phyloP scores from a whole-genome alignment of 163 green algal genomes.

The Scenedesmus sp. region DNA sequence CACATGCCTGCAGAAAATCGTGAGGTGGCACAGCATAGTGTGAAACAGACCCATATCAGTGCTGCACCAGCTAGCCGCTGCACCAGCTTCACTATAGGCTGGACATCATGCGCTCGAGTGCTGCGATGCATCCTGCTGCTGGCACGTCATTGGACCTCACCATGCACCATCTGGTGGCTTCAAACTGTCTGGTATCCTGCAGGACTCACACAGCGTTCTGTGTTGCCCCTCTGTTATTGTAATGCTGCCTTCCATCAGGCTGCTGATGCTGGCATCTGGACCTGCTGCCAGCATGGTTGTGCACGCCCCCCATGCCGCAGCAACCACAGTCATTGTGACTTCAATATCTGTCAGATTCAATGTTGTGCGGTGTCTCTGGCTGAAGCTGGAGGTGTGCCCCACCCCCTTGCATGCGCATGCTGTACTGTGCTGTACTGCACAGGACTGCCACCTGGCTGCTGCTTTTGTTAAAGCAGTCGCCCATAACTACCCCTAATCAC shows the following conservation, averaged over 20 bases:
- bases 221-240: not conserved
- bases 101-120: too few relatives aligned
- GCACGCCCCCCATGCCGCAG: not conserved
- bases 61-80: too few relatives aligned
- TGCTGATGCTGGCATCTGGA: not conserved
- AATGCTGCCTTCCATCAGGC: not conserved
- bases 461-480: not conserved
- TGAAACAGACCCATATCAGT: not conserved
- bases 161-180: not conserved
- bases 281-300: not conserved
- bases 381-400: not conserved
- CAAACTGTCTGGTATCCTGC: not conserved
- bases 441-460: not conserved
- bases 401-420: not conserved
- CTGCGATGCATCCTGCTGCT: too few relatives aligned
- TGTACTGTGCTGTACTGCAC: not conserved
- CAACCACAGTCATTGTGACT: not conserved
- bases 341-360: not conserved
- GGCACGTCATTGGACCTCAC: not conserved
- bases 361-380: not conserved
- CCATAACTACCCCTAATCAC: not conserved
- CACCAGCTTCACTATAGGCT: too few relatives aligned
- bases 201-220: constrained; percentile 24
- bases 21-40: not conserved
- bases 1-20: constrained; percentile 65